These are phyloP conservation scores for Pythium dissimile DNA, from an alignment of 352 stramenopile species.

Conservation along the genomic window DNA sequence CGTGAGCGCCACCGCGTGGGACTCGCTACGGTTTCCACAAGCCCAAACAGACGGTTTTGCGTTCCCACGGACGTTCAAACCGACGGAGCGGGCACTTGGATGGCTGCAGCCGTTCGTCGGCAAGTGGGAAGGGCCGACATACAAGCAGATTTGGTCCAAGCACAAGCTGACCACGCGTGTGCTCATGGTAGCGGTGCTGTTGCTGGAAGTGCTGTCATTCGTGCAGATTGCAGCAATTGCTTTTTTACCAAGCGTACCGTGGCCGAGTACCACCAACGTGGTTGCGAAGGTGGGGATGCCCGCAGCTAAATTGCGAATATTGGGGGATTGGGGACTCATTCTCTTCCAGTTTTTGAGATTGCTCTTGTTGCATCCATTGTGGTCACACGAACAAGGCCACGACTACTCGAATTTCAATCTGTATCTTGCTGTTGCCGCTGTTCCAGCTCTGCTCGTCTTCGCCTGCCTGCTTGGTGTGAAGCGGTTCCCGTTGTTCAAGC, in stretches of 20 bases:
- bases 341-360: conserved; percentile 28
- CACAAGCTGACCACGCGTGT: conserved; percentile 27
- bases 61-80: conserved; percentile 37
- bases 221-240: conserved; percentile 41
- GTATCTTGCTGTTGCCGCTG: conserved; percentile 39
- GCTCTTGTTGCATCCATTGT: conserved; percentile 44
- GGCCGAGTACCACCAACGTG: conserved; percentile 29
- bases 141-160: conserved; percentile 27
- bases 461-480: conserved; percentile 36
- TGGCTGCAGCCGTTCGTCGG: conserved; percentile 22
- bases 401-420: conserved; percentile 32
- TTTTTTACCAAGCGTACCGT: conserved; percentile 55
- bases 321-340: no score
- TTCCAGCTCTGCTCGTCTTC: conserved; percentile 30
- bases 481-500: conserved; percentile 64
- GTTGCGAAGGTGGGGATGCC: conserved; percentile 35
- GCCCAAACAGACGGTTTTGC: conserved; percentile 35
- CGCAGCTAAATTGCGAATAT: no score
- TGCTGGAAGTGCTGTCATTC: conserved; percentile 46
- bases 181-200: conserved; percentile 26
- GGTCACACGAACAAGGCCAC: conserved; percentile 35
- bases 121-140: conserved; percentile 33
- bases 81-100: neutral
- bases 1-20: conserved; percentile 20
- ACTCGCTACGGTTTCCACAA: conserved; percentile 36